Base-by-base conservation (phyloP, 306 rosid genomes). In the Pterocarpus macrocarpus region DNA sequence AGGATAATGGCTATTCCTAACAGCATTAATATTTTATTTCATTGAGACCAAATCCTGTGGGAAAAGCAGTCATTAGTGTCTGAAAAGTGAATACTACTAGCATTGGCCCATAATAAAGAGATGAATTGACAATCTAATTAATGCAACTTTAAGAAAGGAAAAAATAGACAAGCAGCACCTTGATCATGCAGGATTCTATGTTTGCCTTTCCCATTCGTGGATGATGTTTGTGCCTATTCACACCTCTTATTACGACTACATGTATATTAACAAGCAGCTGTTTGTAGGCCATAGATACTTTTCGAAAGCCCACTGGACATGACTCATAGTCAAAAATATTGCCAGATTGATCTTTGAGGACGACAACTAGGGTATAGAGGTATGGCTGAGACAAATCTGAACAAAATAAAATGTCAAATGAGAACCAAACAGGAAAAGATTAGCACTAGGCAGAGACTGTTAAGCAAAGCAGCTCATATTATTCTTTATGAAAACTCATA, bases 1-100 rank as follows among this genome's bases (percentile, higher is more conserved):
- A 49, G 99, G 99, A 87, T 95, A 95, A 89, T 95, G 99, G 81
- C 99, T 93, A 86, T 95, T 95, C 86, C 99, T 90, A 85, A 95
- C 97, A 11, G 98, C 95, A 88, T 95, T 95, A 70, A 95, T 86
- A 83, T 89, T 83, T 86, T 95, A 92, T 85, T 95, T 95, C 99
- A 95, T 93, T 38, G 91, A 41, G 82, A 90, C 90, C 89, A 95
- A 88, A 89, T 95, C 99, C 98, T 95, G 90, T 69, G 81, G 43
- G 50, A 63, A 79, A 32, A 68, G 64, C 17, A 64, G 80, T 70
- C 34, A 66, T 53, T 52, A 69, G 77, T 69, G 61, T 79, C 82
- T 22, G 28, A 52, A 70, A 57, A 62, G 39, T 61, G 70, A 72
- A 43, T 22, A 65, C 39, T 28, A 72, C 39, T 5, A 28, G 38